Percentiles rank a stretch among this genome's conserved stretches.
Evolutionary conservation across 805 yeast species (phyloP).

Genomic region (Saturnispora diversa): DNA sequence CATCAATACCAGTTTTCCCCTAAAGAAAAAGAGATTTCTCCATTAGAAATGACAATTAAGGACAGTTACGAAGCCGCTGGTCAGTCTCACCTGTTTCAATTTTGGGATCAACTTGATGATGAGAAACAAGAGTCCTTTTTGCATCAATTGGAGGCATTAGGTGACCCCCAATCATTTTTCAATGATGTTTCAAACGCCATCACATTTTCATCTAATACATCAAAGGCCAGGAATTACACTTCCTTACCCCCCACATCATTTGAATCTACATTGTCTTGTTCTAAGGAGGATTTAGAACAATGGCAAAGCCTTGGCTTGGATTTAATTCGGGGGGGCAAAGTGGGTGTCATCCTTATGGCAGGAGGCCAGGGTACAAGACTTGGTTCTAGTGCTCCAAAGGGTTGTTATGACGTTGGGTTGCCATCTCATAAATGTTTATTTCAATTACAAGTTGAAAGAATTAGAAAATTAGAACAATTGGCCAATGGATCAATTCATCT

Average conservation of each 20-base stretch:
- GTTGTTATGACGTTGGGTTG: slow-evolving; percentile 80
- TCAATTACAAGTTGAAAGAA: slow-evolving; percentile 88
- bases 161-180: slow-evolving; percentile 36
- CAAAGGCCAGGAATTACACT: slow-evolving; percentile 27
- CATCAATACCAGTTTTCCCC: too few species aligned
- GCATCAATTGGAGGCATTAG: slow-evolving; percentile 35
- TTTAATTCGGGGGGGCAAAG: slow-evolving; percentile 63
- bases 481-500: slow-evolving; percentile 53
- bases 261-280: slow-evolving; percentile 36
- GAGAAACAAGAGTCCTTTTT: slow-evolving; percentile 32
- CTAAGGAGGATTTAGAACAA: slow-evolving; percentile 23
- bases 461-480: slow-evolving; percentile 52
- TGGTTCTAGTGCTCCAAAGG: slow-evolving; percentile 87
- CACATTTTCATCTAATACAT: slow-evolving; percentile 24
- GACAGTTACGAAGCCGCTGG: slow-evolving; percentile 35
- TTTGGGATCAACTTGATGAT: slow-evolving; percentile 34
- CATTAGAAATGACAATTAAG: slow-evolving; percentile 13
- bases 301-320: slow-evolving; percentile 47
- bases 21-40: too few species aligned
- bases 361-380: slow-evolving; percentile 98
- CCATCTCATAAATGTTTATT: slow-evolving; percentile 81
- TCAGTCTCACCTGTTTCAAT: slow-evolving; percentile 46
- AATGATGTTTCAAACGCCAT: slow-evolving; percentile 41
- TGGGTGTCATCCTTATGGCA: slow-evolving; percentile 88
- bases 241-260: slow-evolving; percentile 51